phyloP scores from a whole-genome alignment of 2,329 filamentous ascomycete genomes.

The Colletotrichum sp. region DNA sequence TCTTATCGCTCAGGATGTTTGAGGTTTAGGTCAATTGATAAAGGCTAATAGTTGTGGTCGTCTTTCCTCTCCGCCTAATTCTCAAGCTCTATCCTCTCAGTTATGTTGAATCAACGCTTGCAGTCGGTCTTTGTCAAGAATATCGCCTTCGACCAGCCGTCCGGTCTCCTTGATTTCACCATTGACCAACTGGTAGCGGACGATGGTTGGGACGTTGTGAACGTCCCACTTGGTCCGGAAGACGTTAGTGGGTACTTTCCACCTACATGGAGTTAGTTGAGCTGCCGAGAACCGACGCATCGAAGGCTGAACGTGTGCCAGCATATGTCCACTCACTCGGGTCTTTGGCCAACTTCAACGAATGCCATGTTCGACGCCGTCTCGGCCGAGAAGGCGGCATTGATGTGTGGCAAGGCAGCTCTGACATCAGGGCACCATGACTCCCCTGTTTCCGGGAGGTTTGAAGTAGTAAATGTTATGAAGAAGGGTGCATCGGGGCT shows the following conservation, averaged over 20 bases:
- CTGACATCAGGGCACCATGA: conserved; percentile 46
- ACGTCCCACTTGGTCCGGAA: conserved; percentile 39
- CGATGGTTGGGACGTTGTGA: conserved; percentile 36
- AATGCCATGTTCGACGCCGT: conserved; percentile 29
- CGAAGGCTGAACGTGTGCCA: not conserved
- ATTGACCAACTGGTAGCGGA: conserved; percentile 34
- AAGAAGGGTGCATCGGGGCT: conserved; percentile 24
- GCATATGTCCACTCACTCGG: conserved; percentile 32
- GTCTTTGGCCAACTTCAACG: conserved; percentile 38
- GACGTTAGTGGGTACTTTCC: conserved; percentile 36
- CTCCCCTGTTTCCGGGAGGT: conserved; percentile 36
- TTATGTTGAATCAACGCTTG: conserved; percentile 23
- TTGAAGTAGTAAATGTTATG: conserved; percentile 40
- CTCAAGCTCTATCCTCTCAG: not conserved
- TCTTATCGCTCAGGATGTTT: fast-evolving
- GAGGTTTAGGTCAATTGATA: fast-evolving
- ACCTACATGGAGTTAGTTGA: conserved; percentile 28
- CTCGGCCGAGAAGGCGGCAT: conserved; percentile 30
- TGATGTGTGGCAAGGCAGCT: conserved; percentile 36
- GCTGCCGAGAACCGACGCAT: not conserved
- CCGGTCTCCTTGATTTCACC: conserved; percentile 34
- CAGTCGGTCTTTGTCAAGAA: conserved; percentile 31
- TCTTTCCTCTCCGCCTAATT: not conserved
- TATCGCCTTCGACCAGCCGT: conserved; percentile 23
- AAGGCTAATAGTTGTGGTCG: fast-evolving